phyloP scores from a whole-genome alignment of 148 eudicot genomes.

The Beta vulgaris region DNA sequence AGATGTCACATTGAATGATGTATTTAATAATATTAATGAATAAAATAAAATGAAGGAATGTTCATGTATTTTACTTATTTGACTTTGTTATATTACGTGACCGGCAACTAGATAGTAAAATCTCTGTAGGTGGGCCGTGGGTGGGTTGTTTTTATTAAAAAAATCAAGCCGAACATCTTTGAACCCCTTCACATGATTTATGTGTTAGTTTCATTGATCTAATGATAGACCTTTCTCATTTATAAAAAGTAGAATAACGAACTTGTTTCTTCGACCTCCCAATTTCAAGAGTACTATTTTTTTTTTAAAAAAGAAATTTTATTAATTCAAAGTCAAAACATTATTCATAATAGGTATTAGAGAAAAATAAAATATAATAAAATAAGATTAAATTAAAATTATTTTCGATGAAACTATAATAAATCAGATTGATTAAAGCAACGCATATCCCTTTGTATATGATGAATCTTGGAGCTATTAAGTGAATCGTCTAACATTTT shows the following conservation, averaged over 20 bases:
- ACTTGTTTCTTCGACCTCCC: no score
- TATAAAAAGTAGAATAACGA: background rate
- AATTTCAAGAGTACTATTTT: no score
- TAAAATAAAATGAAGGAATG: background rate
- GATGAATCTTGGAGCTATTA: no score
- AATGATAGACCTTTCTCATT: background rate
- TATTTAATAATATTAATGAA: background rate
- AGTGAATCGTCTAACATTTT: no score
- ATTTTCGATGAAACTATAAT: no score
- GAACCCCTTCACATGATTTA: background rate
- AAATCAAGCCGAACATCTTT: background rate
- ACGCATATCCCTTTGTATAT: no score
- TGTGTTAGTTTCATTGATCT: background rate
- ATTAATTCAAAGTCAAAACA: no score
- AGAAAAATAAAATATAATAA: no score
- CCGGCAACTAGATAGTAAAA: background rate
- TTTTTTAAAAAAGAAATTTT: no score
- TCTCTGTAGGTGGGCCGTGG: background rate
- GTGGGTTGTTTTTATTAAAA: background rate
- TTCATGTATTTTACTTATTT: slow-evolving; percentile 8
- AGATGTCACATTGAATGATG: background rate
- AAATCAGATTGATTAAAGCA: no score
- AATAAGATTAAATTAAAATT: no score
- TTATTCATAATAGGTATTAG: no score
- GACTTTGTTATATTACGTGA: slow-evolving; percentile 1